phyloP scores from a whole-genome alignment of 306 rosid genomes.

The Gleditsia sinensis region DNA sequence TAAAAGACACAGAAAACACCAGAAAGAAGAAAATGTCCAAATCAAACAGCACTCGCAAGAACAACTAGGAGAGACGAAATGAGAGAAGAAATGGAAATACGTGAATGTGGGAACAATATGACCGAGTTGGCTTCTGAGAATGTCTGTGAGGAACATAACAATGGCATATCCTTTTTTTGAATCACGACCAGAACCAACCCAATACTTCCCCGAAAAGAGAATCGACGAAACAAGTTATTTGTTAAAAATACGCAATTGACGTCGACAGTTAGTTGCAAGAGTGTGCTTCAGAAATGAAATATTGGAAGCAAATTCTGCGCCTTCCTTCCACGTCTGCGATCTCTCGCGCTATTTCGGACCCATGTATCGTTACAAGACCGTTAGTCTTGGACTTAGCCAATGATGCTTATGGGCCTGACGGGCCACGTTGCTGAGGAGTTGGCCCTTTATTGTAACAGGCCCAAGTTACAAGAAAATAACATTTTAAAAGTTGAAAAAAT shows the following conservation, averaged over 20 bases:
- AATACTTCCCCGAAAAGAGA: not conserved
- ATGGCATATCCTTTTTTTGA: constrained; percentile 48
- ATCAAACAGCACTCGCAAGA: constrained; percentile 11
- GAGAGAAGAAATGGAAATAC: constrained; percentile 16
- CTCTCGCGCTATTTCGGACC: not conserved
- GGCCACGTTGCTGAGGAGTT: not conserved
- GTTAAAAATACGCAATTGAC: not conserved
- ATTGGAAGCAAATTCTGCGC: not conserved
- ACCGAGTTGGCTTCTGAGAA: constrained; percentile 52
- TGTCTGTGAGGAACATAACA: constrained; percentile 50
- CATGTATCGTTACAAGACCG: not conserved
- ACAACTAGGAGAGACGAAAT: not conserved
- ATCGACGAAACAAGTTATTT: not conserved
- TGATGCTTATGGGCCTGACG: not conserved
- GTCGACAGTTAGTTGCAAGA: not conserved
- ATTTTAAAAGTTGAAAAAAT: too few species aligned
- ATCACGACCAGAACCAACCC: not conserved
- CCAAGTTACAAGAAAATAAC: too few species aligned
- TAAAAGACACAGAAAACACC: not conserved
- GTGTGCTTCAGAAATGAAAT: not conserved
- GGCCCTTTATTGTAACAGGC: not conserved
- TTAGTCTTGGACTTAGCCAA: not conserved
- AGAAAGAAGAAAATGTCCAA: not conserved
- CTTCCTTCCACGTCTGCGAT: not conserved
- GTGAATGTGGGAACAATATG: constrained; percentile 26